Conservation (phyloP, 2,329 filamentous ascomycete species). For the Ophiostoma sp. region DNA sequence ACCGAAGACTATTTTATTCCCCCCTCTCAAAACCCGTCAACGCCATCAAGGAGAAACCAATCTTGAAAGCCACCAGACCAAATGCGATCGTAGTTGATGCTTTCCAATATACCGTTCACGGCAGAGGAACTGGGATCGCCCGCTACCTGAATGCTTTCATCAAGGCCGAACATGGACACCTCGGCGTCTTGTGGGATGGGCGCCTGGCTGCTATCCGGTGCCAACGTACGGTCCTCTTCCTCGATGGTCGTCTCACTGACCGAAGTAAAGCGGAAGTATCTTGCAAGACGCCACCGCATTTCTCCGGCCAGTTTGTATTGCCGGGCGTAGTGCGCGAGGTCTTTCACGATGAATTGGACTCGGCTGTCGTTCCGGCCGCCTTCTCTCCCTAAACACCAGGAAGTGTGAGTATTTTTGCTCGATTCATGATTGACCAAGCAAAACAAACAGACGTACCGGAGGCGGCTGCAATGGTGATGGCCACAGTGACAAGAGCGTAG, state of each 20-base stretch:
- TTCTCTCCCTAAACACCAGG: neutral
- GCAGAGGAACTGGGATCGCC: neutral
- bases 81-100: constrained; percentile 3
- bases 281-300: neutral
- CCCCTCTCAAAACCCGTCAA: neutral
- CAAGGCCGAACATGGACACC: neutral
- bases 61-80: constrained; percentile 2
- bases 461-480: neutral
- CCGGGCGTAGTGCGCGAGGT: neutral
- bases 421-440: neutral
- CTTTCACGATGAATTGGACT: neutral
- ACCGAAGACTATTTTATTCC: too few relatives aligned
- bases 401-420: neutral
- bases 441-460: neutral
- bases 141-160: neutral
- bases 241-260: neutral
- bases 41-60: neutral
- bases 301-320: neutral
- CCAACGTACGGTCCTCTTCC: neutral
- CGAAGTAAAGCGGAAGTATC: neutral
- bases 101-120: neutral
- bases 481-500: constrained; percentile 3
- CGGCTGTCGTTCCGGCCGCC: neutral
- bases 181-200: neutral
- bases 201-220: neutral